Base-by-base conservation (phyloP, 371 early-diverging fungal species). In the Syncephalastrum sp. region DNA sequence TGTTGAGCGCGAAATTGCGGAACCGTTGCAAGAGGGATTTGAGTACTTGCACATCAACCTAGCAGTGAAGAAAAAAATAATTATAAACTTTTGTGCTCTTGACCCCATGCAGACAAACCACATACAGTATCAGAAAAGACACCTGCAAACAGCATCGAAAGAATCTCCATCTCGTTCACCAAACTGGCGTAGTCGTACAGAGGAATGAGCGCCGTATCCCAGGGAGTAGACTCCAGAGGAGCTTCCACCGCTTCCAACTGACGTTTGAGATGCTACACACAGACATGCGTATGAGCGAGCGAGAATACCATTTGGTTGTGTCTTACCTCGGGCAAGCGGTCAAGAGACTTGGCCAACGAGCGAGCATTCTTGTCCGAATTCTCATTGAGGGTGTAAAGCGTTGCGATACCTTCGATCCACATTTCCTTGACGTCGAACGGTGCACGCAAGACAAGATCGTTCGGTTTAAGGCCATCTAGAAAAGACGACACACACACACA, bases 331-430 rank as follows among this genome's bases (percentile, higher is more conserved):
- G 85, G 86, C 23, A 83, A 65, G 15, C 82, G 81, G 38, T 69
- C 59, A 50, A 86, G 70, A 1, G 86, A 82, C 49, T 77, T 76
- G n/a, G 68, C 54, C 1, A 81, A 69, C 54, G 79, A 65, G 33
- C 70, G 62, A 12, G 79, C 75, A 33, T 81, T 76, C 17, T 77
- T 71, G 43, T 72, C 69, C 21, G 77, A 64, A 16, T 74, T 76
- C 51, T 87, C 83, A 57, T 89, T 84, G 5, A 89, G 77, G 53
- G 83, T 87, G 66, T 89, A 88, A 17, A 92, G 64, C 0, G 91
- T 90, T 6, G 91, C 84, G 33, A 86, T 67, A 2, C 84, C 91
- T 58, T 92, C 91, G n/a, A 90, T 66, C 17, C 91, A 56, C 5
- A 82, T 79, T 29, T 73, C 69, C 70, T 88, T 91, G 42, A 80